Evolutionary conservation across 2,329 filamentous ascomycete genomes (phyloP).

Genomic region (Trichoderma semiorbis): DNA sequence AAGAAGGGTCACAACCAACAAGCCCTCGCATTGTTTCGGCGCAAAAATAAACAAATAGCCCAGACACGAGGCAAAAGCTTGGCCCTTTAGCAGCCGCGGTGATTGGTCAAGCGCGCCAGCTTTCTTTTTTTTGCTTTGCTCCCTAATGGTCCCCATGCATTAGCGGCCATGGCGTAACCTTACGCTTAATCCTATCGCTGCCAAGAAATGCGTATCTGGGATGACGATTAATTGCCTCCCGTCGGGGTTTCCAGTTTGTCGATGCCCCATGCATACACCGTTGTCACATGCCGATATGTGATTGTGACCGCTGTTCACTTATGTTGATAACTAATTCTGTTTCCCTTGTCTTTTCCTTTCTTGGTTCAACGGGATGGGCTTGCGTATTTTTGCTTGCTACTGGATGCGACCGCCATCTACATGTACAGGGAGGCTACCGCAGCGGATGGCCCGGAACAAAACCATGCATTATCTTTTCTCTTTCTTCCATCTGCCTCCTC

Average conservation of each 20-base stretch:
- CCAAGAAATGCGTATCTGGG: slow-evolving; percentile 12
- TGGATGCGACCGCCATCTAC: background rate
- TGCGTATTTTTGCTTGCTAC: background rate
- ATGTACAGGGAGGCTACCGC: background rate
- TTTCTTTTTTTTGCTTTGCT: background rate
- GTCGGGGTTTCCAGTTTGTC: background rate
- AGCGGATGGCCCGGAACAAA: background rate
- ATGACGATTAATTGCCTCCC: background rate
- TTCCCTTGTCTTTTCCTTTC: background rate
- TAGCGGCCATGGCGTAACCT: slow-evolving; percentile 16
- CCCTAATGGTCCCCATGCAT: background rate
- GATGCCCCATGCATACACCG: background rate
- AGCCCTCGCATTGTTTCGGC: background rate
- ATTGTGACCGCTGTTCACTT: background rate
- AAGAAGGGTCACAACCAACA: background rate
- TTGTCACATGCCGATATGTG: background rate
- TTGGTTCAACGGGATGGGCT: background rate
- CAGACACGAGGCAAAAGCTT: background rate
- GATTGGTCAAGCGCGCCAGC: background rate
- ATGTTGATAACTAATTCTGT: background rate
- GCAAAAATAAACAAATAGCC: background rate
- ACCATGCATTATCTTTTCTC: background rate
- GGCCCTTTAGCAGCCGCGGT: background rate
- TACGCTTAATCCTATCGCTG: slow-evolving; percentile 16
- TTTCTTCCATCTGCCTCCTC: background rate